These are phyloP conservation scores for Protomyces lactucae-debilis DNA, from an alignment of 1,139 yeast species.

Conservation along the genomic window DNA sequence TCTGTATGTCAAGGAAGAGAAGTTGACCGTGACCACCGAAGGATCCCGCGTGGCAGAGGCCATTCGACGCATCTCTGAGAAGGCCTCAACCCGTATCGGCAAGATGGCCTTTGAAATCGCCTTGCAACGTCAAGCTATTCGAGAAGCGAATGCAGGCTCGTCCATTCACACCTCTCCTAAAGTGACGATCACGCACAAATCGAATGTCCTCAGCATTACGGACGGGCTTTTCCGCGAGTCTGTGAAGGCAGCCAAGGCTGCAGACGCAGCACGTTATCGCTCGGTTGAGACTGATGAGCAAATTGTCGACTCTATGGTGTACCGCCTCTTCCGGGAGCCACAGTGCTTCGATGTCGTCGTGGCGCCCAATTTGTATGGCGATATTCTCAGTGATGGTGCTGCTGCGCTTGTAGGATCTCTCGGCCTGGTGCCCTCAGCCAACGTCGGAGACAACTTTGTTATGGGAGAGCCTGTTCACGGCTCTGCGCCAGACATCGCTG, in stretches of 20 bases:
- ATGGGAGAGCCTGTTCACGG: conserved; percentile 99
- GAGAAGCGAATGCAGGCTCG: conserved; percentile 53
- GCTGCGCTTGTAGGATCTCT: conserved; percentile 97
- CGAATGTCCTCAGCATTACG: conserved; percentile 84
- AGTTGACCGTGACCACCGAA: conserved; percentile 60
- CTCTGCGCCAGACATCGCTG: conserved; percentile 97
- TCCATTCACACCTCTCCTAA: conserved; percentile 50
- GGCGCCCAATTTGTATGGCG: conserved; percentile 97
- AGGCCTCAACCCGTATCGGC: conserved; percentile 80
- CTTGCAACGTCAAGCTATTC: conserved; percentile 75
- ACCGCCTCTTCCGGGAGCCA: conserved; percentile 97
- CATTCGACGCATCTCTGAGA: conserved; percentile 87
- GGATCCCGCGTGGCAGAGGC: conserved; percentile 93
- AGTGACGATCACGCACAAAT: conserved; percentile 92
- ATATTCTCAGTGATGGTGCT: conserved; percentile 95
- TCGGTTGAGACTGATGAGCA: conserved; percentile 76
- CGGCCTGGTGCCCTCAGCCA: conserved; percentile 97
- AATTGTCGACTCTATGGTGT: conserved; percentile 98
- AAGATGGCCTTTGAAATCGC: conserved; percentile 91
- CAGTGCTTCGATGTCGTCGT: conserved; percentile 95
- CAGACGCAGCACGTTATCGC: conserved; percentile 45
- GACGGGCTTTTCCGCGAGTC: conserved; percentile 97
- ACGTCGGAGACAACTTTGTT: conserved; percentile 91
- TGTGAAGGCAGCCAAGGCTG: conserved; percentile 68
- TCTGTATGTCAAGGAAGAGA: conserved; percentile 83